Evolutionary conservation across 2,329 filamentous ascomycete genomes (phyloP).

Genomic region (Diaporthe citriasiana): DNA sequence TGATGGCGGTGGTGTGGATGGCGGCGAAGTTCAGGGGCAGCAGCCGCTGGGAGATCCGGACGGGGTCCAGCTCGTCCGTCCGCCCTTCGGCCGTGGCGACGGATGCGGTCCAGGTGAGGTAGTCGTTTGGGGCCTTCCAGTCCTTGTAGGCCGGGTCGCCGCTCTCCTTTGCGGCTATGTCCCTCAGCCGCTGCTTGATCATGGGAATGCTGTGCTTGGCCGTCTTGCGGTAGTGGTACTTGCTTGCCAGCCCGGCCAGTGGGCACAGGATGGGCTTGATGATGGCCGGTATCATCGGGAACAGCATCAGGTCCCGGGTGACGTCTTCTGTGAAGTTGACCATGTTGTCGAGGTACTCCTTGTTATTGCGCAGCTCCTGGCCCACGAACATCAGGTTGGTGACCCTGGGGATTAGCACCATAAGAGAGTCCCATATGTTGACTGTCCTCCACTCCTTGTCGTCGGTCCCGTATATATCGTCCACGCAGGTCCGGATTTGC

Average conservation of each 20-base stretch:
- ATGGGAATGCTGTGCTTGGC: slow-evolving; percentile 60
- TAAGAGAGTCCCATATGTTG: slow-evolving; percentile 61
- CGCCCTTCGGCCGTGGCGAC: slow-evolving; percentile 62
- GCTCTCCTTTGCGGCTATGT: slow-evolving; percentile 58
- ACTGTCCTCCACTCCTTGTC: slow-evolving; percentile 53
- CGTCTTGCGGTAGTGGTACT: slow-evolving; percentile 61
- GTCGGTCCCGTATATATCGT: slow-evolving; percentile 53
- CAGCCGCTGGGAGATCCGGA: slow-evolving; percentile 64
- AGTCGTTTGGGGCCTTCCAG: slow-evolving; percentile 66
- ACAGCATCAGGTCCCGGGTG: slow-evolving; percentile 59
- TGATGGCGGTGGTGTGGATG: slow-evolving; percentile 70
- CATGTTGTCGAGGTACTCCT: slow-evolving; percentile 61
- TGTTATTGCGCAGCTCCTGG: slow-evolving; percentile 55
- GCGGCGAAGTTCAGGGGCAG: slow-evolving; percentile 71
- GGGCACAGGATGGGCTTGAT: slow-evolving; percentile 65
- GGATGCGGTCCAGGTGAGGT: slow-evolving; percentile 69
- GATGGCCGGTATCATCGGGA: slow-evolving; percentile 61
- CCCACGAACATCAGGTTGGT: slow-evolving; percentile 62
- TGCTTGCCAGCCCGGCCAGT: slow-evolving; percentile 60
- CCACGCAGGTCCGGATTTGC: slow-evolving; percentile 55
- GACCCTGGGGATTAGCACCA: slow-evolving; percentile 58
- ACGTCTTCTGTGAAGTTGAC: slow-evolving; percentile 65
- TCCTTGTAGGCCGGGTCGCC: slow-evolving; percentile 57
- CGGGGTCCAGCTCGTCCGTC: slow-evolving; percentile 59
- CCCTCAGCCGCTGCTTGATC: slow-evolving; percentile 63